phyloP scores from a whole-genome alignment of 805 yeast genomes.

The Candida yuanshanica region DNA sequence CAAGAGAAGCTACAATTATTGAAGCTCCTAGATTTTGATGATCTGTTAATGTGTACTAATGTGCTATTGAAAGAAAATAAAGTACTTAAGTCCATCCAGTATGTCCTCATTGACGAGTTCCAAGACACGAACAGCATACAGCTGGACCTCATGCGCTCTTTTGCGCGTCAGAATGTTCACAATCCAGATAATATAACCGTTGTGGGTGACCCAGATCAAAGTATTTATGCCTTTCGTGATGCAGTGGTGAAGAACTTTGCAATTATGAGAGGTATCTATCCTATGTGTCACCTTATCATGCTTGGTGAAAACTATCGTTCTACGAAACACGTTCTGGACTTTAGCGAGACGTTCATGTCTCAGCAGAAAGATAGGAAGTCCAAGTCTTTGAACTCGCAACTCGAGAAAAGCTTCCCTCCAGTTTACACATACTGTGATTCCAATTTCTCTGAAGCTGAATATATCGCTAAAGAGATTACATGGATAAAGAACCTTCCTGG shows the following conservation, averaged over 20 bases:
- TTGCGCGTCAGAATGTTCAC: conserved; percentile 37
- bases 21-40: conserved; percentile 74
- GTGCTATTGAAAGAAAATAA: conserved; percentile 34
- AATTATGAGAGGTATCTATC: conserved; percentile 40
- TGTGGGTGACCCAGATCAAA: conserved; percentile 96
- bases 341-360: conserved; percentile 61
- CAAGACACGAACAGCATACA: conserved; percentile 88
- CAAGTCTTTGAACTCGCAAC: conserved; percentile 43
- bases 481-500: conserved; percentile 40
- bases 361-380: conserved; percentile 46
- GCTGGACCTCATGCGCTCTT: conserved; percentile 53
- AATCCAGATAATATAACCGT: conserved; percentile 60
- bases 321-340: conserved; percentile 53
- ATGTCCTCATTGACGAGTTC: conserved; percentile 87
- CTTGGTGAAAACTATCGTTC: conserved; percentile 79
- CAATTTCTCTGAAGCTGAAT: conserved; percentile 49
- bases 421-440: conserved; percentile 36
- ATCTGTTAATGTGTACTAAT: conserved; percentile 55
- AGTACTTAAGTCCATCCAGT: conserved; percentile 36
- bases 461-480: conserved; percentile 50
- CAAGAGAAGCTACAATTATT: conserved; percentile 40
- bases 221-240: conserved; percentile 83
- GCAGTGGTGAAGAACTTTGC: conserved; percentile 68
- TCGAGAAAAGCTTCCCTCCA: conserved; percentile 38
- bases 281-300: conserved; percentile 31